Conservation (phyloP, 768 basidiomycete genomes). For the Boletellus emodensis region DNA sequence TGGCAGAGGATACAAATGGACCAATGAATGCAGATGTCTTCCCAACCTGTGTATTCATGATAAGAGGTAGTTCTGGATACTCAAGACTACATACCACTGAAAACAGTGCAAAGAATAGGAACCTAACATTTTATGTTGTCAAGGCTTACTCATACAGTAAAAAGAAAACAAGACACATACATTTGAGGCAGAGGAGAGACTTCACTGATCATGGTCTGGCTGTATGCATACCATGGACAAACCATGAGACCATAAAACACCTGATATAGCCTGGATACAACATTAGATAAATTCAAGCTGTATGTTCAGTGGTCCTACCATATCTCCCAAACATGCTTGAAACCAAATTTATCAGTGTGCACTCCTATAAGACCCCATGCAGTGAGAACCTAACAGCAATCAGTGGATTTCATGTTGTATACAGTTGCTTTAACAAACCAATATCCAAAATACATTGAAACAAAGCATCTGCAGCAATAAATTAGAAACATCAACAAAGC, state of each 20-base stretch:
- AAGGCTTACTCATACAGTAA: background rate
- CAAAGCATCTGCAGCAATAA: constrained; percentile 53
- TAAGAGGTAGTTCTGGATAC: background rate
- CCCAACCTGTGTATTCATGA: constrained; percentile 43
- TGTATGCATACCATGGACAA: constrained; percentile 79
- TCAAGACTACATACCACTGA: constrained; percentile 47
- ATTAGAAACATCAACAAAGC: background rate
- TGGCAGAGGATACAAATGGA: constrained; percentile 69
- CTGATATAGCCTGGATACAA: constrained; percentile 53
- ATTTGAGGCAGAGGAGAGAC: constrained; percentile 71
- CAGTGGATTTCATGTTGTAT: background rate
- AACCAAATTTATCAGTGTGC: constrained; percentile 68
- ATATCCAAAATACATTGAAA: constrained; percentile 71
- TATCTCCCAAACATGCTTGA: constrained; percentile 82
- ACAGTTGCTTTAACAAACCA: constrained; percentile 37
- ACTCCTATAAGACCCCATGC: constrained; percentile 78
- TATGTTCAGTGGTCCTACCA: constrained; percentile 38
- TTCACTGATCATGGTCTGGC: constrained; percentile 80
- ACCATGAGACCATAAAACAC: constrained; percentile 69
- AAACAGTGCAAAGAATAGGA: constrained; percentile 72
- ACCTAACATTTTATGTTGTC: constrained; percentile 34
- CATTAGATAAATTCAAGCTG: background rate
- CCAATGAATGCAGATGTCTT: constrained; percentile 78
- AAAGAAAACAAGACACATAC: constrained; percentile 31
- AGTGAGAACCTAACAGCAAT: constrained; percentile 47